phyloP scores from a whole-genome alignment of 495 filamentous ascomycete genomes.

The Talaromyces ruber region DNA sequence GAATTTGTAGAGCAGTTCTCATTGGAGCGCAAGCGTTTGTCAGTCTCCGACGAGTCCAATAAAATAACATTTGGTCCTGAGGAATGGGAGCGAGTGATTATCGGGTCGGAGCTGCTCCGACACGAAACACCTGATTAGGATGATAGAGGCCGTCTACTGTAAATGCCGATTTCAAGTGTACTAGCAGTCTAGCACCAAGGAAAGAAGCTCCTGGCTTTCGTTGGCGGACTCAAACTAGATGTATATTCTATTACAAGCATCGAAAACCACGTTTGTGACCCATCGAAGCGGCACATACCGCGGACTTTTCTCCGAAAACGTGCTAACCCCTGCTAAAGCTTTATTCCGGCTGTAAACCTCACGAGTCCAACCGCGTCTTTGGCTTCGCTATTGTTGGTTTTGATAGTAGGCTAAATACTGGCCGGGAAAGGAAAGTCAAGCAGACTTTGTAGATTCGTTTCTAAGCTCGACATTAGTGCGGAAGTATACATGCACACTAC shows the following conservation, averaged over 20 bases:
- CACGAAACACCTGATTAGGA: not conserved
- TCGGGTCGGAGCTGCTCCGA: too few relatives aligned
- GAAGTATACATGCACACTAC: not conserved
- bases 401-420: not conserved
- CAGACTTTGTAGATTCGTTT: not conserved
- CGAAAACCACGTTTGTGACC: not conserved
- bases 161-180: not conserved
- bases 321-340: not conserved
- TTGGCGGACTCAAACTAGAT: not conserved
- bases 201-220: too few relatives aligned
- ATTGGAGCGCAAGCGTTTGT: not conserved
- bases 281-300: not conserved
- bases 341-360: not conserved
- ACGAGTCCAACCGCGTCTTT: not conserved
- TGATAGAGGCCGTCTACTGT: not conserved
- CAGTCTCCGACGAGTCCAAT: not conserved
- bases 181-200: too few relatives aligned
- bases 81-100: too few relatives aligned
- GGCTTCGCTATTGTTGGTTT: not conserved
- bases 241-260: not conserved
- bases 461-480: not conserved
- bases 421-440: not conserved
- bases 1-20: not conserved
- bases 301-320: not conserved
- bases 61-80: not conserved